Evolutionary conservation across 2,329 filamentous ascomycete species (phyloP), one percentile per base, ranked within the genome.

Genomic region (Trichoderma atrobrunneum): DNA sequence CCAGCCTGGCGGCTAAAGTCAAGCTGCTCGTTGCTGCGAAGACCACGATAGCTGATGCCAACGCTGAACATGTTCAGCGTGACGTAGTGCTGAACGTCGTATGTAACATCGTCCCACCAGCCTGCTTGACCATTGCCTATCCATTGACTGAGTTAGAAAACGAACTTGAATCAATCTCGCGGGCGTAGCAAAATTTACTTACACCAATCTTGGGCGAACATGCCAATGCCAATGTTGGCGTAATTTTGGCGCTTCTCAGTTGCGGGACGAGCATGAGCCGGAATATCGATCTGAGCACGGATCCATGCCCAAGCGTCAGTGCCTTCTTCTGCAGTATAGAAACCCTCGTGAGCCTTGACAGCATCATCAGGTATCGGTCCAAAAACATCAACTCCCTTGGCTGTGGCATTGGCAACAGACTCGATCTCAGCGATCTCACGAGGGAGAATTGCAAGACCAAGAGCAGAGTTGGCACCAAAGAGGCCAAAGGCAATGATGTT

Each of bases 271-370:
- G 57, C 34, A 7, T 57, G 63, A 30, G 30, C 24, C 14, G 61
- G 51, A 8, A 76, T 73, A 48, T 75, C 73, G 48, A 74, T 73
- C 71, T 75, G 75, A 36, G 74, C 74, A 28, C 74, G 70, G 48
- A 76, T 76, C 74, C 74, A 76, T 24, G 66, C 69, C 73, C 72
- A 74, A 14, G 75, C 75, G 39, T 74, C 71, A 16, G 73, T 72
- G 32, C 73, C 74, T 4, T 71, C 70, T 71, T 76, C 72, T 10
- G 75, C 75, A 8, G 75, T 75, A 39, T 72, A 75, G 56, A 75
- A 73, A 4, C 74, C 75, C 6, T 74, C 71, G 5, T 70, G 60
- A 14, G 73, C 69, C 32, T 71, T 51, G 34, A 74, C 71, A 51
- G 73, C 75, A 34, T 77, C 75, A 16, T 62, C 51, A n/a, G 74